These are phyloP conservation scores for Penicillium atrosanguineum DNA, from an alignment of 495 filamentous ascomycete species.

Conservation along the genomic window DNA sequence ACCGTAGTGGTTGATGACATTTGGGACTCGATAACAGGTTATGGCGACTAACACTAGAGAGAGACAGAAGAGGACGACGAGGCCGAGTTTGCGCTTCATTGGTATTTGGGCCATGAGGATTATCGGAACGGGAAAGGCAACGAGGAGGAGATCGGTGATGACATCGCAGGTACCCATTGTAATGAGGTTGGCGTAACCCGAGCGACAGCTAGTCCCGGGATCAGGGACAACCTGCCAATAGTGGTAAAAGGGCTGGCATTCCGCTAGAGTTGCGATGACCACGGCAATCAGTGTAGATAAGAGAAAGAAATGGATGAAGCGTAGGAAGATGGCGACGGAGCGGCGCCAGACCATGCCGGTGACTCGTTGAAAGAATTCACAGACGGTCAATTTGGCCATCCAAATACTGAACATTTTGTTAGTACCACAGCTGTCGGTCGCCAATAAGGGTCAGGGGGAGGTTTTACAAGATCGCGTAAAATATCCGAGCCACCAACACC, in stretches of 20 bases:
- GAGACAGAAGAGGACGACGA: conserved; percentile 76
- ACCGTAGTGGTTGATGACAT: conserved; percentile 60
- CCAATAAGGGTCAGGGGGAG: neutral
- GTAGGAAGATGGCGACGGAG: conserved; percentile 64
- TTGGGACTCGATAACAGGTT: conserved; percentile 73
- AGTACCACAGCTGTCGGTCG: neutral
- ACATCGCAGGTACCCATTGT: conserved; percentile 86
- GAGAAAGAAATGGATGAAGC: conserved; percentile 71
- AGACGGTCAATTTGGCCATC: conserved; percentile 86
- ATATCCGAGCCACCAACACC: conserved; percentile 52
- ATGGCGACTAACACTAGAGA: conserved; percentile 72
- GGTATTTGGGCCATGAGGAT: conserved; percentile 72
- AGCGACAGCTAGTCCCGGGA: conserved; percentile 78
- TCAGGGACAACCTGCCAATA: conserved; percentile 94
- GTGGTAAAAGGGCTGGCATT: conserved; percentile 80
- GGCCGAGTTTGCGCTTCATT: conserved; percentile 59
- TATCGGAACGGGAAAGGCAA: conserved; percentile 85
- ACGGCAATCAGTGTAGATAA: conserved; percentile 73
- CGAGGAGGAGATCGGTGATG: conserved; percentile 80
- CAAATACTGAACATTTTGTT: conserved; percentile 64
- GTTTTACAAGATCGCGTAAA: conserved; percentile 58
- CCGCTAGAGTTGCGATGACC: conserved; percentile 73
- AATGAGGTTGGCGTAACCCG: conserved; percentile 79
- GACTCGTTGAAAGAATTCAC: conserved; percentile 85
- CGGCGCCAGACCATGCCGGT: conserved; percentile 64